These are phyloP conservation scores for Phytophthora syringae DNA, from an alignment of 352 stramenopile genomes.

Conservation along the genomic window DNA sequence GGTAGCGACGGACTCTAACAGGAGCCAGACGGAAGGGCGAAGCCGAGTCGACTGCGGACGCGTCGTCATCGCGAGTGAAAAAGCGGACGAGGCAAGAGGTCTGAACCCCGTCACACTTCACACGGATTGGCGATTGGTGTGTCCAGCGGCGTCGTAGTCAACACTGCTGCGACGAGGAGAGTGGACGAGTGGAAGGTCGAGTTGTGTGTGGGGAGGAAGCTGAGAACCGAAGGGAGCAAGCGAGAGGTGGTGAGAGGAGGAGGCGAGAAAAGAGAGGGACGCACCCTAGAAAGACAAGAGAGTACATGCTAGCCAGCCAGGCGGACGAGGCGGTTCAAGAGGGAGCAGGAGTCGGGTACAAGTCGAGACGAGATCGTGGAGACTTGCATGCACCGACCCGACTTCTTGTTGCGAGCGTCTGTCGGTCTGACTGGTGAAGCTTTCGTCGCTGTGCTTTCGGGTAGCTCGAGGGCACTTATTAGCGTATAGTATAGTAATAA, in stretches of 20 bases:
- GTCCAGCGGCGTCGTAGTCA: conserved; percentile 15
- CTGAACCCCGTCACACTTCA: conserved; percentile 39
- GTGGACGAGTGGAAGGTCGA: conserved; percentile 18
- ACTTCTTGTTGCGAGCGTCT: conserved; percentile 8
- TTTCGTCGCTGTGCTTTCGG: conserved; percentile 38
- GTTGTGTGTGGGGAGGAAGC: conserved; percentile 17
- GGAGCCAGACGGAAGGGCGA: conserved; percentile 76
- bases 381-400: conserved; percentile 2
- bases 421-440: conserved; percentile 21
- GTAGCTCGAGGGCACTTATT: conserved; percentile 43
- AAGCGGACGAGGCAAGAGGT: conserved; percentile 79
- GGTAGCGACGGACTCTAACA: conserved; percentile 80
- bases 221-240: conserved; percentile 30
- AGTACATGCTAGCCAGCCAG: conserved; percentile 36
- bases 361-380: not conserved
- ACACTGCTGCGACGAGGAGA: conserved; percentile 15
- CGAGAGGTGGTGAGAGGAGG: conserved; percentile 23
- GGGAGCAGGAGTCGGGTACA: not conserved
- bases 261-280: conserved; percentile 33
- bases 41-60: conserved; percentile 48
- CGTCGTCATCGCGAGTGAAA: conserved; percentile 63
- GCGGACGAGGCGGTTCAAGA: conserved; percentile 7
- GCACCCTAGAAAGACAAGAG: conserved; percentile 36
- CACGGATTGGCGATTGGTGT: conserved; percentile 15
- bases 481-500: conserved; percentile 51